Evolutionary conservation across 2,329 filamentous ascomycete species (phyloP), one percentile per base, ranked within the genome.

Genomic region (Cadophora sp.): DNA sequence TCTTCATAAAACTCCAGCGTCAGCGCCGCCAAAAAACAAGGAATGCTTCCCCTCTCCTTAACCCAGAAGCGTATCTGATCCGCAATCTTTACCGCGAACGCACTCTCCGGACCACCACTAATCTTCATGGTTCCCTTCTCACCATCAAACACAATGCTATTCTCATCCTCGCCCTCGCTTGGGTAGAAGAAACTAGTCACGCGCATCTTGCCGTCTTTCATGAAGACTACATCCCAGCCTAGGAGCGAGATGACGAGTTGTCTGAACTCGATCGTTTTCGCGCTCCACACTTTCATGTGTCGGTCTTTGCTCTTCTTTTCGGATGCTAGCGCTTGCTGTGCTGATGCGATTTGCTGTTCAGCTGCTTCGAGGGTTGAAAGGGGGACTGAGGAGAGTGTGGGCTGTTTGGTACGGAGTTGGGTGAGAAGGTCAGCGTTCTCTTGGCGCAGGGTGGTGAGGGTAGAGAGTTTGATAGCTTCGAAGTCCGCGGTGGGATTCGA

Each of bases 91-190:
- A 87, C 82, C 1, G 94, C 96, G 79, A 99, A 99, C 14, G 88
- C 85, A 76, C 93, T 96, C 76, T 92, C 87, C 1, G 94, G 92
- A 0, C 96, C 96, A 1, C 96, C 96, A 41, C 91, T 92, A 66
- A 99, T 92, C 84, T 99, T 99, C 96, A 99, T 99, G 0, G 94
- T 97, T 8, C 95, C 96, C 66, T 91, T 89, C 81, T 97, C 94
- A 61, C 94, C 94, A 79, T 97, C 94, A 78, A 97, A 97, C 0
- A 97, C 88, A 68, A 91, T 90, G 66, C 85, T 88, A 72, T 90
- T 90, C 78, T 91, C 89, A 20, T 91, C 88, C 7, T 84, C 77
- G 78, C 87, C 80, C 68, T 80, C 79, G 1, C 87, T 89, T 0
- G 94, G 91, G 76, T 91, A 92, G 76, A 95, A 96, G 71, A 95